Evolutionary conservation across 345 rosid species (phyloP).

Genomic region (Gossypium sturtianum): DNA sequence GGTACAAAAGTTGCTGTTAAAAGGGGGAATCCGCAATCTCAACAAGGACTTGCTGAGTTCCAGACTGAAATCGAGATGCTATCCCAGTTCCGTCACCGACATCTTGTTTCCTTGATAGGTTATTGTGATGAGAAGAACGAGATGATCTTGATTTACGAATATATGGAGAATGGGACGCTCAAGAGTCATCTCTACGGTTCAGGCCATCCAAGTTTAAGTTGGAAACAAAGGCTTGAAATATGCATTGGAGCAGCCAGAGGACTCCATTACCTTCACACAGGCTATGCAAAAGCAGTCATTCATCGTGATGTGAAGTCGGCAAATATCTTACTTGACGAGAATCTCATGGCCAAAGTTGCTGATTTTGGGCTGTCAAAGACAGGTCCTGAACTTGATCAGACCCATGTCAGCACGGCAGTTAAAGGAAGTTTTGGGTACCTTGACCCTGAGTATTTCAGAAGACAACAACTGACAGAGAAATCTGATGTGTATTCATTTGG

Average conservation of each 20-base stretch:
- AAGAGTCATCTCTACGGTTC: conserved; percentile 68
- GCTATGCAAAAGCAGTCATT: conserved; percentile 65
- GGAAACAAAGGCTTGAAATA: conserved; percentile 65
- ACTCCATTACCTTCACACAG: conserved; percentile 66
- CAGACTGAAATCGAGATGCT: conserved; percentile 75
- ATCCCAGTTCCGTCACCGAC: conserved; percentile 73
- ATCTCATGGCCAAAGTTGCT: conserved; percentile 72
- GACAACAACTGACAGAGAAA: conserved; percentile 87
- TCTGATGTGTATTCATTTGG: conserved; percentile 92
- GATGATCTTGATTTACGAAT: conserved; percentile 74
- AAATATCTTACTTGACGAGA: conserved; percentile 64
- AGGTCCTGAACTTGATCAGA: conserved; percentile 89
- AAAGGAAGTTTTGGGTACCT: conserved; percentile 93
- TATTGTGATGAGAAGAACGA: conserved; percentile 69
- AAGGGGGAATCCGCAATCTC: conserved; percentile 68
- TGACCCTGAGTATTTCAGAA: conserved; percentile 85
- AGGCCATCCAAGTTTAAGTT: conserved; percentile 46
- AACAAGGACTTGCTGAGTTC: conserved; percentile 77
- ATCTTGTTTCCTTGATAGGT: conserved; percentile 82
- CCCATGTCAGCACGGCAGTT: conserved; percentile 94
- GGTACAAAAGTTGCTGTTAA: conserved; percentile 69
- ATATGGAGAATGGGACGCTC: conserved; percentile 74
- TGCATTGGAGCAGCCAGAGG: conserved; percentile 72
- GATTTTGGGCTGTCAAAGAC: conserved; percentile 89
- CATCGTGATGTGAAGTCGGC: conserved; percentile 81